Conservation (phyloP, 2,329 filamentous ascomycete species). For the Niveomyces coronatus region DNA sequence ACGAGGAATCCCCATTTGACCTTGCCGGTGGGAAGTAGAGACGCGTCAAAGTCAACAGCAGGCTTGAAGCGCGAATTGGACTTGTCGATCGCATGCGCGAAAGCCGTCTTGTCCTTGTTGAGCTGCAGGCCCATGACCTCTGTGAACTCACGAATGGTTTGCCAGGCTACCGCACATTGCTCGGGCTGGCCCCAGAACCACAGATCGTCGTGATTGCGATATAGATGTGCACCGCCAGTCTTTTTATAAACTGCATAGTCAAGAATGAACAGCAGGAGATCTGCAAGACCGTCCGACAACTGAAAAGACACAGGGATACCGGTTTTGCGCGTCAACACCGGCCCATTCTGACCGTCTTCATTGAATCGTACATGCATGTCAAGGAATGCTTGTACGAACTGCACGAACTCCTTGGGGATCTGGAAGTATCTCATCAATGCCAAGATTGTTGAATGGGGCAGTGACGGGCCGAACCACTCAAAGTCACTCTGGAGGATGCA, state of each 20-base stretch:
- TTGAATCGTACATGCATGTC: constrained; percentile 17
- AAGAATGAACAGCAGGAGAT: constrained; percentile 49
- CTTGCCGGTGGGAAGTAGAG: constrained; percentile 37
- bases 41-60: neutral
- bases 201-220: constrained; percentile 53
- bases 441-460: constrained; percentile 46
- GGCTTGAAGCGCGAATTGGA: constrained; percentile 6
- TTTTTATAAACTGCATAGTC: constrained; percentile 50
- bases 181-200: constrained; percentile 50
- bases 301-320: constrained; percentile 47
- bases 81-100: constrained; percentile 23
- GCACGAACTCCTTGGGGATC: constrained; percentile 26
- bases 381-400: constrained; percentile 24
- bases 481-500: constrained; percentile 45
- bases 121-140: constrained; percentile 41
- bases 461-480: constrained; percentile 44
- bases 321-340: constrained; percentile 27
- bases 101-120: constrained; percentile 48
- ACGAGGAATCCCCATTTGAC: constrained; percentile 50
- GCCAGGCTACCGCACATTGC: constrained; percentile 40
- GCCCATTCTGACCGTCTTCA: constrained; percentile 4
- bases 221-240: constrained; percentile 40
- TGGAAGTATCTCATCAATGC: constrained; percentile 45
- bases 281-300: constrained; percentile 44
- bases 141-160: constrained; percentile 39